A percentile compares a stretch with the other conserved stretches of the same genome.
phyloP scores from a whole-genome alignment of 108 stramenopile species.

The Nitzschia sp. region DNA sequence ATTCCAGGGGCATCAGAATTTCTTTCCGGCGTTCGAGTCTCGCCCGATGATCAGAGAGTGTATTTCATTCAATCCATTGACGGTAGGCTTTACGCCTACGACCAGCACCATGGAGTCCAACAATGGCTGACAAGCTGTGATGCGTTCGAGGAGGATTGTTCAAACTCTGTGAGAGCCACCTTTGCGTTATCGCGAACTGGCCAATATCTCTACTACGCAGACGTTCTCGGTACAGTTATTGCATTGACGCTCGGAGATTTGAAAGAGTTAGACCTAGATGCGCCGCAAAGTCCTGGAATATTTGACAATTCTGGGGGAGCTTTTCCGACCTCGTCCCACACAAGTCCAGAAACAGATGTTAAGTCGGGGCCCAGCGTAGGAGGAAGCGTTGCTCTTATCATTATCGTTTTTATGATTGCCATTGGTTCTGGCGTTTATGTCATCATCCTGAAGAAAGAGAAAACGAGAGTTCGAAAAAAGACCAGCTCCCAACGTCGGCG shows the following conservation, averaged over 20 bases:
- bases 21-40: conserved; percentile 14
- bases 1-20: conserved; percentile 21
- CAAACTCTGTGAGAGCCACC: conserved; percentile 21
- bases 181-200: conserved; percentile 31
- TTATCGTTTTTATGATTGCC: conserved; percentile 2
- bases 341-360: neutral
- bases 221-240: conserved; percentile 20
- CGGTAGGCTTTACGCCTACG: conserved; percentile 18
- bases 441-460: neutral
- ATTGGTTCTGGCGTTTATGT: conserved; percentile 9
- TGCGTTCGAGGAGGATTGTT: conserved; percentile 13
- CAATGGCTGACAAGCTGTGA: conserved; percentile 29
- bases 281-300: neutral
- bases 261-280: neutral
- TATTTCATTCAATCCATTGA: conserved; percentile 31
- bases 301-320: neutral
- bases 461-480: neutral
- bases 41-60: conserved; percentile 27
- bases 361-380: neutral
- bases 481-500: neutral
- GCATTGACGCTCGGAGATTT: conserved; percentile 27
- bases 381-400: conserved; percentile 3
- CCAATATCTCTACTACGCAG: conserved; percentile 24
- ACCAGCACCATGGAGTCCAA: conserved; percentile 11
- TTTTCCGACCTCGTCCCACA: neutral